phyloP scores from a whole-genome alignment of 2,329 filamentous ascomycete species.

The Verticillium albo-atrum region DNA sequence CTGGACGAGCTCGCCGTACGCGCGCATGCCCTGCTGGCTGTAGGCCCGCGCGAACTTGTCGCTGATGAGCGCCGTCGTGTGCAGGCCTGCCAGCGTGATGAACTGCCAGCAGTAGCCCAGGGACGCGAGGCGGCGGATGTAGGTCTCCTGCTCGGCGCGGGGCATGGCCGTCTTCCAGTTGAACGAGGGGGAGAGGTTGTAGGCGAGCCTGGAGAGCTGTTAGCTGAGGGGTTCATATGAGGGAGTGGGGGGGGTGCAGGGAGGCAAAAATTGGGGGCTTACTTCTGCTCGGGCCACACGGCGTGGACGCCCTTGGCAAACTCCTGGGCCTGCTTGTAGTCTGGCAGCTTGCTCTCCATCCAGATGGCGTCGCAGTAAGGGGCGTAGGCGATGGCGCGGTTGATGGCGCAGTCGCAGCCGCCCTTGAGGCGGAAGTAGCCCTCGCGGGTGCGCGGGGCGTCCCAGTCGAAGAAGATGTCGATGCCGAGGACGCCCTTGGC shows the following conservation, averaged over 20 bases:
- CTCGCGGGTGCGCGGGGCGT: conserved; percentile 85
- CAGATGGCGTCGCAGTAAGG: conserved; percentile 95
- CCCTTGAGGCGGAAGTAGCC: conserved; percentile 93
- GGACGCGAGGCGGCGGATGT: conserved; percentile 80
- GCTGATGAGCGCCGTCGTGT: conserved; percentile 90
- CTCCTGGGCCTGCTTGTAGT: conserved; percentile 84
- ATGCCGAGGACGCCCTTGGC: conserved; percentile 72
- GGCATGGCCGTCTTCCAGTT: conserved; percentile 99
- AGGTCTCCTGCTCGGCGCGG: conserved; percentile 88
- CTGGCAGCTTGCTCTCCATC: conserved; percentile 98
- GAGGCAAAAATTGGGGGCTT: no score
- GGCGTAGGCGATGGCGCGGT: conserved; percentile 85
- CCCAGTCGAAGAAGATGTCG: conserved; percentile 93
- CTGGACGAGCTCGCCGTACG: conserved; percentile 95
- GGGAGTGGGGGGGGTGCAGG: not conserved
- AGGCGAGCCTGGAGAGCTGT: conserved; percentile 64
- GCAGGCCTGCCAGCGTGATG: conserved; percentile 96
- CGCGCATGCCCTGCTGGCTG: conserved; percentile 80
- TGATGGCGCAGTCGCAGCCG: conserved; percentile 85
- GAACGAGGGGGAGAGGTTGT: conserved; percentile 98
- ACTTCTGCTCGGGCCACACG: conserved; percentile 96
- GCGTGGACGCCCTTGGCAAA: conserved; percentile 93
- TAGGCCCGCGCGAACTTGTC: conserved; percentile 85
- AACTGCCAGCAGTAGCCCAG: conserved; percentile 99
- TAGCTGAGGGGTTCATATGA: not conserved